Evolutionary conservation across 768 basidiomycete species (phyloP).

Genomic region (Zangia roseola): DNA sequence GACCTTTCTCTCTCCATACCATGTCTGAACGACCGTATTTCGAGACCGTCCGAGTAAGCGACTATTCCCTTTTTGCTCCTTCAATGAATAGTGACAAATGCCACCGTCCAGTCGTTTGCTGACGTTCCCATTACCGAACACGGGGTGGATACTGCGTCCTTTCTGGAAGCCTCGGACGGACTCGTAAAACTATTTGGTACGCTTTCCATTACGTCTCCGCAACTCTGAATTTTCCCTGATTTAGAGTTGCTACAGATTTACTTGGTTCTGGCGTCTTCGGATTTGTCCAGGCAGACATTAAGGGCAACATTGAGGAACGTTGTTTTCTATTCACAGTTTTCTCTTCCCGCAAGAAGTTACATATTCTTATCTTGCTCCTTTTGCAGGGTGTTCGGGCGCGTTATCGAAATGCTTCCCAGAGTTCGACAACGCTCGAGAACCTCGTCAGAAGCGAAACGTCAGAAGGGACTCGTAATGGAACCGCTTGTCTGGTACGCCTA

Average conservation of each 20-base stretch:
- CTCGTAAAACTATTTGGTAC: slow-evolving; percentile 71
- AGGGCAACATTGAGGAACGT: slow-evolving; percentile 62
- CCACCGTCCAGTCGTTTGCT: slow-evolving; percentile 66
- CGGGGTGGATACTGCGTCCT: slow-evolving; percentile 77
- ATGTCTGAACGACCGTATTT: slow-evolving; percentile 53
- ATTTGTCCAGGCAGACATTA: slow-evolving; percentile 71
- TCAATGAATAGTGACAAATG: slow-evolving; percentile 4
- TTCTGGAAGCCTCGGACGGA: slow-evolving; percentile 88
- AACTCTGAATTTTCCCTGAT: slow-evolving; percentile 9
- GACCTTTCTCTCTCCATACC: slow-evolving; percentile 8
- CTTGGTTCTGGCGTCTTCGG: slow-evolving; percentile 68
- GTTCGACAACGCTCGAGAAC: slow-evolving; percentile 57
- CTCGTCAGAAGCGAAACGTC: slow-evolving; percentile 53
- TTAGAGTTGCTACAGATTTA: slow-evolving; percentile 46
- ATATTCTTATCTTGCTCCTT: slow-evolving; percentile 10
- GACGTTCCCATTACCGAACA: slow-evolving; percentile 74
- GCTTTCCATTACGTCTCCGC: slow-evolving; percentile 28
- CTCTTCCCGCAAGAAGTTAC: slow-evolving; percentile 9
- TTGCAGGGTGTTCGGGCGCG: slow-evolving; percentile 65
- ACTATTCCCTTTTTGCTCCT: neutral
- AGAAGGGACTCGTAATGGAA: slow-evolving; percentile 48
- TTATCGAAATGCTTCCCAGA: slow-evolving; percentile 41
- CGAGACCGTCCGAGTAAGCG: slow-evolving; percentile 61
- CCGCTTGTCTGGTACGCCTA: slow-evolving; percentile 62
- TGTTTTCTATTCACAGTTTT: slow-evolving; percentile 14